Percentiles rank a stretch among this genome's conserved stretches.
Conservation (phyloP, 2,329 filamentous ascomycete genomes). For the Scleromitrula shiraiana region DNA sequence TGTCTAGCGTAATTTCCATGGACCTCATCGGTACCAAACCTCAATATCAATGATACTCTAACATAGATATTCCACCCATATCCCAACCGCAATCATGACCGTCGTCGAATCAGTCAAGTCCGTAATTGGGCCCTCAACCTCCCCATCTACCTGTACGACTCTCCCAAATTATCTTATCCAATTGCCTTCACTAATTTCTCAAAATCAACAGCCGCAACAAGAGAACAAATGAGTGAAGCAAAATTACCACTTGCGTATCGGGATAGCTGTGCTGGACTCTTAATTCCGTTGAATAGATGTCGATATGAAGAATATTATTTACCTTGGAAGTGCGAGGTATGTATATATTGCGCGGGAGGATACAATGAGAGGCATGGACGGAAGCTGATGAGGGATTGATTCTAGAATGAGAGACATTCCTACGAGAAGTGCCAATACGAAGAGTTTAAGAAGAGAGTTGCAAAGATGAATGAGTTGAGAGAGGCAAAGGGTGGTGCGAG, state of each 20-base stretch:
- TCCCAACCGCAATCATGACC: constrained; percentile 33
- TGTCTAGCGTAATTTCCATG: neutral
- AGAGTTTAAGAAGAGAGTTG: constrained; percentile 96
- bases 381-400: constrained; percentile 12
- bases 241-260: constrained; percentile 83
- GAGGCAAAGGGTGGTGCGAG: constrained; percentile 75
- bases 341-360: constrained; percentile 26
- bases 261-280: constrained; percentile 88
- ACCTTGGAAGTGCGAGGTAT: constrained; percentile 95
- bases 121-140: constrained; percentile 36
- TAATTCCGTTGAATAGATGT: constrained; percentile 94
- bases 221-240: constrained; percentile 90
- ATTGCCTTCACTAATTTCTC: constrained; percentile 9
- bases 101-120: constrained; percentile 40
- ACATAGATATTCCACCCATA: neutral
- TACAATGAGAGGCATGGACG: neutral
- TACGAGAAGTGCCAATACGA: constrained; percentile 99
- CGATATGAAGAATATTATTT: constrained; percentile 86
- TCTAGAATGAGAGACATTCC: constrained; percentile 85
- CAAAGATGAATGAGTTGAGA: constrained; percentile 95
- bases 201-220: constrained; percentile 55
- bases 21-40: neutral
- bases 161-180: constrained; percentile 2
- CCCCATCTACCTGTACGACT: constrained; percentile 20
- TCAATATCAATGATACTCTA: neutral